phyloP scores from a whole-genome alignment of 495 filamentous ascomycete genomes.

The Extremus antarcticus region DNA sequence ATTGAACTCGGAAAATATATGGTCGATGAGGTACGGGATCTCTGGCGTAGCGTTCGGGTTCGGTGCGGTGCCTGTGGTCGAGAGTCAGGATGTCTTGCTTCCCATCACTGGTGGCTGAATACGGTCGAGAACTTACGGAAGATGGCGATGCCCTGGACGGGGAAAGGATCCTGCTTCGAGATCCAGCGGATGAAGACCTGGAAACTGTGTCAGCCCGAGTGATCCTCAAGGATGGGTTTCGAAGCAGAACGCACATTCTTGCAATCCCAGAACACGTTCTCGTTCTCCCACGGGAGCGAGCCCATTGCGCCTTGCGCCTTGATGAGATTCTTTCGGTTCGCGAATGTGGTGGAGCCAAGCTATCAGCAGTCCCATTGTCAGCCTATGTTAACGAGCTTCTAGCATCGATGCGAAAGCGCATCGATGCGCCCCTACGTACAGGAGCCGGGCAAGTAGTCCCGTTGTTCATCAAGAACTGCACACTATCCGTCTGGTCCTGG shows the following conservation, averaged over 20 bases:
- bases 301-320: not conserved
- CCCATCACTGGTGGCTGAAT: not conserved
- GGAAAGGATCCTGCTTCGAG: not conserved
- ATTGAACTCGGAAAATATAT: not conserved
- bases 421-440: not conserved
- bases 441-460: not conserved
- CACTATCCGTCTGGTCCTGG: not conserved
- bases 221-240: too few species aligned
- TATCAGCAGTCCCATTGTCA: not conserved
- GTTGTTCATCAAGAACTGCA: not conserved
- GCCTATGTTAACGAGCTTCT: not conserved
- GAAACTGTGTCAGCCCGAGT: not conserved
- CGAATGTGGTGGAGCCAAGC: not conserved
- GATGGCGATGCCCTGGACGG: not conserved
- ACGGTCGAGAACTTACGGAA: not conserved
- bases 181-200: slow-evolving; percentile 1
- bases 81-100: not conserved
- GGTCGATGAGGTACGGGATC: not conserved
- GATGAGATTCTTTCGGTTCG: not conserved
- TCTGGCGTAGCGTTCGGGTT: not conserved
- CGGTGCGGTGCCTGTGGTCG: not conserved
- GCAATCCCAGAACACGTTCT: not conserved
- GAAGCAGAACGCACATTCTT: not conserved
- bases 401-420: not conserved
- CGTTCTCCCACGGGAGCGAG: not conserved